Base-by-base conservation (phyloP, 495 filamentous ascomycete species). In the Hyaloscypha variabilis region DNA sequence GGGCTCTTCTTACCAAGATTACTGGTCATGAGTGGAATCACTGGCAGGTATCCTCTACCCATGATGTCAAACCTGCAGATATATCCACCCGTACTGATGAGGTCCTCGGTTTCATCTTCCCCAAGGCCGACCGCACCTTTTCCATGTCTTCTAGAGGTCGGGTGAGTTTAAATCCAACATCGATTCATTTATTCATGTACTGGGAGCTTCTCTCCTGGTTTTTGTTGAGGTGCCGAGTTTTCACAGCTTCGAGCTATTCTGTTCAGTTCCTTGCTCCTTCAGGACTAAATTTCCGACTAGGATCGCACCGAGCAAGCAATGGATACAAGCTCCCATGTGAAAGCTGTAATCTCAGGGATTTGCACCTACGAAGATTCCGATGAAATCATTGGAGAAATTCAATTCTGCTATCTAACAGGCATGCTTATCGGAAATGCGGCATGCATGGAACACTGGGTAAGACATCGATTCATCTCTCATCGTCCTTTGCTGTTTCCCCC, bases 351-450 rank as follows among this genome's bases (percentile, higher is more conserved):
- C 1, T 75, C 78, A 65, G 76, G 76, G 1, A 73, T 72, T 8
- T 78, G 74, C 46, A 61, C 51, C 6, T 64, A 67, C 42, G 58
- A 53, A 2, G 75, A 76, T 58, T 64, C 69, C 73, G 88, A 83
- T 63, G 75, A 91, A 52, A 69, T 97, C 4, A 75, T 96, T n/a
- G 94, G 93, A 49, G 94, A 98, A 71, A 70, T 97, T 50, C 92
- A 97, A 70, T 90, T 96, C 70, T 83, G 87, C 39, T 97, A 95
- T 76, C 70, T 97, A 5, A 91, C 90, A 73, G 88, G 92, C 13
- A 79, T 93, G 64, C 90, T 89, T 26, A 80, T 97, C 51, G 90
- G 90, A 74, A 97, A 96, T 72, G 85, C 88, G 67, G 93, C 92
- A 1, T 96, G 91, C 72, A 81, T 94, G 26, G 89, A 94, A 69